These are phyloP conservation scores for Salinomyces thailandicus DNA, from an alignment of 2,329 filamentous ascomycete genomes.

Conservation along the genomic window DNA sequence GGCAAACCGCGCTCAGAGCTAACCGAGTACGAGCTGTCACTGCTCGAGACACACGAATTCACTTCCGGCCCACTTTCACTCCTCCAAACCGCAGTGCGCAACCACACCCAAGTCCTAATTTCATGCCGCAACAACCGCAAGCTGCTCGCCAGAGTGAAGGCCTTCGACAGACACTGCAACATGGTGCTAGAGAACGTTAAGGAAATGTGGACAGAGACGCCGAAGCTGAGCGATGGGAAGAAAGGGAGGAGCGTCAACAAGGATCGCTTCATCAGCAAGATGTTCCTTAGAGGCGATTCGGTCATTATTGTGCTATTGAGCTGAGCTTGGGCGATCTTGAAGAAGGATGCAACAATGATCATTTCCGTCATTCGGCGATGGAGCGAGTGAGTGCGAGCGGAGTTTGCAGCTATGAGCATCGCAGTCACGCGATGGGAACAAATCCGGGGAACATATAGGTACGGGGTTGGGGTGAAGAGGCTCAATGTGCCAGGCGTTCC, in stretches of 20 bases:
- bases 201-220: constrained; percentile 99
- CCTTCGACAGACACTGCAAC: constrained; percentile 97
- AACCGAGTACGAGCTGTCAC: constrained; percentile 85
- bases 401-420: no score
- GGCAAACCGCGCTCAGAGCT: constrained; percentile 82
- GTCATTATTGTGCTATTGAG: constrained; percentile 71
- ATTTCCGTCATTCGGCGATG: no score
- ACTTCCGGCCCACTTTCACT: constrained; percentile 77
- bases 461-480: no score
- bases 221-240: constrained; percentile 70
- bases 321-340: constrained; percentile 1
- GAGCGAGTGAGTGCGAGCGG: not conserved
- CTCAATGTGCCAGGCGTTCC: no score
- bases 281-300: constrained; percentile 83
- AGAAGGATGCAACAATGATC: no score
- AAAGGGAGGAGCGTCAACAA: constrained; percentile 90
- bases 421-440: no score
- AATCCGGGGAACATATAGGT: no score
- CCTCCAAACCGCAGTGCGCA: constrained; percentile 90
- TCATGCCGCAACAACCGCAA: constrained; percentile 98
- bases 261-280: constrained; percentile 96
- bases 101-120: constrained; percentile 91
- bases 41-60: constrained; percentile 70
- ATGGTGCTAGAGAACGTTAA: constrained; percentile 97
- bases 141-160: constrained; percentile 91